Percentiles rank a stretch among this genome's conserved stretches.
Conservation (phyloP, 2,329 filamentous ascomycete species). For the Ophiostoma ulmi region DNA sequence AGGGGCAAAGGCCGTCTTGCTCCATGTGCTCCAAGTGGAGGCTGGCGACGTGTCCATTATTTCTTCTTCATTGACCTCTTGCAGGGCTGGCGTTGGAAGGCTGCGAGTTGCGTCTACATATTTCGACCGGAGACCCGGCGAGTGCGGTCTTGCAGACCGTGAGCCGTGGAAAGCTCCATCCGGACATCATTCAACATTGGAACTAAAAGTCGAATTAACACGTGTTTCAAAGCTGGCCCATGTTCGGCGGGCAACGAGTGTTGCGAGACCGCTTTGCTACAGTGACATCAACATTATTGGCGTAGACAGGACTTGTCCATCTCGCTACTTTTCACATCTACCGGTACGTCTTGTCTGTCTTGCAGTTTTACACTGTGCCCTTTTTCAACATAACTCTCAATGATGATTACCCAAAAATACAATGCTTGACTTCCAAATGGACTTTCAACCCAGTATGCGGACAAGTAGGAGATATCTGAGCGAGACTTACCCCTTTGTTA, state of each 20-base stretch:
- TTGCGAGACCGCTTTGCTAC: not conserved
- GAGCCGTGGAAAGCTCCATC: not conserved
- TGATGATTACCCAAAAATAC: conserved; percentile 18
- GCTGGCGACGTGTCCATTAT: not conserved
- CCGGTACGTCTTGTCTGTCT: not conserved
- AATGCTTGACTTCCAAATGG: conserved; percentile 19
- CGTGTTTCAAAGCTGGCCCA: too few species aligned
- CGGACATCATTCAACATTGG: not conserved
- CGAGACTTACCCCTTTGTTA: not conserved
- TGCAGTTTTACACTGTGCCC: not conserved
- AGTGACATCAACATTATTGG: not conserved
- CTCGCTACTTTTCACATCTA: not conserved
- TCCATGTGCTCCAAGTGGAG: not conserved
- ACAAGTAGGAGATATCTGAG: conserved; percentile 16
- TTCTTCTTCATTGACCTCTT: not conserved
- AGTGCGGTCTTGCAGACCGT: not conserved
- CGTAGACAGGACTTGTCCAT: not conserved
- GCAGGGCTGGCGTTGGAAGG: not conserved
- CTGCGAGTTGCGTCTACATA: not conserved
- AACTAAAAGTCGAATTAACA: not conserved
- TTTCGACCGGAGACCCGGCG: not conserved
- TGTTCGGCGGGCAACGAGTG: too few species aligned
- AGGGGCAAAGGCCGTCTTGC: not conserved
- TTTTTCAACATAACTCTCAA: not conserved
- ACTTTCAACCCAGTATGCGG: conserved; percentile 15